Base-by-base conservation (phyloP, 208 protist species). In the Crithidia mellificae region DNA sequence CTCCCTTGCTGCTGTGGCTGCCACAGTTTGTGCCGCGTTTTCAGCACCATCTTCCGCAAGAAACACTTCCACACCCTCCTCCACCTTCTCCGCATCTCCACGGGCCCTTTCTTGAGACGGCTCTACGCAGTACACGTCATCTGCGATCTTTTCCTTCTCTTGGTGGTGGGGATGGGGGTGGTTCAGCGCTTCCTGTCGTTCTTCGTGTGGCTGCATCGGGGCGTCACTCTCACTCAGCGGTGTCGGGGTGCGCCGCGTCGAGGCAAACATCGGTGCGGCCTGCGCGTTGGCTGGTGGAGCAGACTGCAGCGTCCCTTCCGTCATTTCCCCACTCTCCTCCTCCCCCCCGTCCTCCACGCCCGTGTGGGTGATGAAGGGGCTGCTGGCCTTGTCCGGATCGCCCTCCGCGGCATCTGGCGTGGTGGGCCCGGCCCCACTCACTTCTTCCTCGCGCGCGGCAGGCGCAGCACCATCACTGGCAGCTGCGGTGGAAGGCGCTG, bases 271-370 rank as follows among this genome's bases (percentile, higher is more conserved):
- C 43, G 57, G 57, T 22, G 57, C 12, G 1, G 2, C 57, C 57
- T 63, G 50, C 49, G 46, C 61, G 32, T 67, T 36, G 22, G 49
- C 49, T 20, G 49, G 50, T 34, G 61, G 61, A 1, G 29, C 50
- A 32, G 59, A 39, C 46, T 41, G 29, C 50, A 44, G 34, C 61
- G 22, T 17, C 1, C 1, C 44, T 20, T 24, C 34, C 29, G 17
- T 25, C n/a, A 20, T 53, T 15, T 62, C n/a, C n/a, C n/a, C n/a
- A n/a, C n/a, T n/a, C n/a, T n/a, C n/a, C n/a, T n/a, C n/a, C n/a
- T n/a, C n/a, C n/a, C n/a, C 64, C 34, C 51, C 56, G 8, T 62
- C 43, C 6, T 63, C 65, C 17, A n/a, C 27, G 17, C 51, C 52
- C 0, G 9, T 6, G 52, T 47, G n/a, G 15, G 7, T n/a, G 55